These are phyloP conservation scores for Rasamsonia emersonii DNA, from an alignment of 2,329 filamentous ascomycete species.

Conservation along the genomic window DNA sequence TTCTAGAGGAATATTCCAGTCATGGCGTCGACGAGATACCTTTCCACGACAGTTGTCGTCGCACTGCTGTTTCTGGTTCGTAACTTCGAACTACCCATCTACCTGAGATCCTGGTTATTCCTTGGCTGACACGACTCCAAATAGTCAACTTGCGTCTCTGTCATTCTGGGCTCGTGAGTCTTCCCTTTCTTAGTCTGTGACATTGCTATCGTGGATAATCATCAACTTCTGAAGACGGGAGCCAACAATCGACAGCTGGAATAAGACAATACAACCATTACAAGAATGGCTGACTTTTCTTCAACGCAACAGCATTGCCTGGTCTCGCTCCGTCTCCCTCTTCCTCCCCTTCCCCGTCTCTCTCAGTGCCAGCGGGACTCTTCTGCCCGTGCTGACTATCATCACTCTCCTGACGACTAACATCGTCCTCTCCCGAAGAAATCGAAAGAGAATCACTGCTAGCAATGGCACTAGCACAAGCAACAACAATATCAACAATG, in stretches of 20 bases:
- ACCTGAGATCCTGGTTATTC: constrained; percentile 62
- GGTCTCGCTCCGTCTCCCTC: constrained; percentile 15
- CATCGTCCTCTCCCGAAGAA: too few relatives aligned
- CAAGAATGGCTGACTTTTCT: background rate
- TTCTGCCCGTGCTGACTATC: constrained; percentile 3
- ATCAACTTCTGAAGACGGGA: too few relatives aligned
- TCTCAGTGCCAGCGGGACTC: constrained; percentile 9
- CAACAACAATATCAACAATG: background rate
- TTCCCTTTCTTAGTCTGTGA: background rate
- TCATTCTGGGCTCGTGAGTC: constrained; percentile 15
- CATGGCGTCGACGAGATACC: constrained; percentile 7
- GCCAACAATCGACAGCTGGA: background rate
- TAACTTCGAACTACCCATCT: too few relatives aligned
- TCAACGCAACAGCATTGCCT: constrained; percentile 16
- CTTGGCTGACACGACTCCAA: constrained; percentile 39
- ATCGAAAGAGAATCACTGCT: too few relatives aligned
- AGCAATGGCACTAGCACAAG: constrained; percentile 3
- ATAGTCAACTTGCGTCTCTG: constrained; percentile 6
- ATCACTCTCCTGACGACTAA: too few relatives aligned
- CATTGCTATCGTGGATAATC: background rate
- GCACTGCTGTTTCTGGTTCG: constrained; percentile 11
- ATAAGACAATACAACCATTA: background rate
- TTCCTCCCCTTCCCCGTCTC: constrained; percentile 18
- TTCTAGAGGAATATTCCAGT: too few relatives aligned
- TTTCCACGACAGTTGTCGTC: constrained; percentile 5